Conservation (phyloP, 2,329 filamentous ascomycete genomes). For the Fusarium nelsonii region DNA sequence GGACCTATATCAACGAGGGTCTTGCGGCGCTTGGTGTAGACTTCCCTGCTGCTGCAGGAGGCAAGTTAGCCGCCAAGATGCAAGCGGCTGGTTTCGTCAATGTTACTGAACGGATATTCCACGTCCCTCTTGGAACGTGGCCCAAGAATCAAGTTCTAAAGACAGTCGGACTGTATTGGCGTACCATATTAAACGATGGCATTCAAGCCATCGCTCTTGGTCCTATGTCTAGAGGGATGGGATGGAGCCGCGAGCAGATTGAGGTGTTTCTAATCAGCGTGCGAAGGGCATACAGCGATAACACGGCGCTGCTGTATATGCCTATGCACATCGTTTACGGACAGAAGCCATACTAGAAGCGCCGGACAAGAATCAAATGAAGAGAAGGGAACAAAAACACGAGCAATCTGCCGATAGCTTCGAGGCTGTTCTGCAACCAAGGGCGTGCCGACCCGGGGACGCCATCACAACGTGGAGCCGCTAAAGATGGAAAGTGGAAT, state of each 20-base stretch:
- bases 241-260: slow-evolving; percentile 62
- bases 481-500: slow-evolving; percentile 17
- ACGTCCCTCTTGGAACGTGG: slow-evolving; percentile 68
- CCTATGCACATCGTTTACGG: slow-evolving; percentile 67
- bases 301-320: slow-evolving; percentile 64
- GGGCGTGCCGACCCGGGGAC: not conserved
- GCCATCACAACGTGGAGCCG: slow-evolving; percentile 9
- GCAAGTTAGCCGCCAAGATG: slow-evolving; percentile 59
- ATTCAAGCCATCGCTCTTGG: slow-evolving; percentile 65
- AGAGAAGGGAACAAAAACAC: slow-evolving; percentile 6
- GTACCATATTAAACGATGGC: slow-evolving; percentile 63
- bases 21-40: slow-evolving; percentile 61
- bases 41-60: slow-evolving; percentile 58
- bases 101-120: slow-evolving; percentile 62
- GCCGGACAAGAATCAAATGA: not conserved
- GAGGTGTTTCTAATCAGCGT: slow-evolving; percentile 63
- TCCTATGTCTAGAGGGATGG: slow-evolving; percentile 63
- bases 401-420: not conserved
- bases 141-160: slow-evolving; percentile 64
- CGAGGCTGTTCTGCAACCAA: not conserved
- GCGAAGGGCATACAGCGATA: slow-evolving; percentile 62
- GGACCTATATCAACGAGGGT: slow-evolving; percentile 60
- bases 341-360: slow-evolving; percentile 59
- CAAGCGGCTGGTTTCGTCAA: slow-evolving; percentile 65
- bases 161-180: slow-evolving; percentile 65